A percentile compares a stretch with the other conserved stretches of the same genome.
Conservation (phyloP, 2,329 filamentous ascomycete species). For the Rhytidhysteron rufulum region DNA sequence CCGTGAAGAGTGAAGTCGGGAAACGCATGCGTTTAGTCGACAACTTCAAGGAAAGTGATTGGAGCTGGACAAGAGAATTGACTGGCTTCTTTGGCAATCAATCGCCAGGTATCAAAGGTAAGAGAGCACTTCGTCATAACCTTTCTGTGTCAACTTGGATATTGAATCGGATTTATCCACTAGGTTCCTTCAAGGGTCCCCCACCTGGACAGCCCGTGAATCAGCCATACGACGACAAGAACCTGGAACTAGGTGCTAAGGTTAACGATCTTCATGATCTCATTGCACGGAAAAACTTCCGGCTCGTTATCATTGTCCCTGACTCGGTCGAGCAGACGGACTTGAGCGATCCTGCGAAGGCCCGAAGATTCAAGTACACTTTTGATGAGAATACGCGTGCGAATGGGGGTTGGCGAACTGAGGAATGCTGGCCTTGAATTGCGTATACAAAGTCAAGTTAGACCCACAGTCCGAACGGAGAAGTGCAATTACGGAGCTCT, state of each 20-base stretch:
- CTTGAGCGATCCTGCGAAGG: slow-evolving; percentile 61
- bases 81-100: slow-evolving; percentile 89
- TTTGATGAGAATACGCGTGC: slow-evolving; percentile 45
- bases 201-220: slow-evolving; percentile 46
- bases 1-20: slow-evolving; percentile 58
- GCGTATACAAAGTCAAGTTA: not conserved
- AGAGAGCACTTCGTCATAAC: slow-evolving; percentile 11
- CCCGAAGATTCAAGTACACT: slow-evolving; percentile 64
- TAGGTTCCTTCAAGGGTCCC: slow-evolving; percentile 62
- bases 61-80: slow-evolving; percentile 77
- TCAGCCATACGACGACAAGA: slow-evolving; percentile 42
- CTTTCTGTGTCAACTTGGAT: not conserved
- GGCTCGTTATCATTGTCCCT: slow-evolving; percentile 82
- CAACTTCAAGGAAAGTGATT: slow-evolving; percentile 47
- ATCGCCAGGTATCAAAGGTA: slow-evolving; percentile 72
- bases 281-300: slow-evolving; percentile 70
- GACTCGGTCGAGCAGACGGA: slow-evolving; percentile 73
- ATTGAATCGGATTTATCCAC: not conserved
- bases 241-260: slow-evolving; percentile 54
- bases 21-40: slow-evolving; percentile 59
- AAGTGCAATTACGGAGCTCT: too few relatives aligned
- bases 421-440: slow-evolving; percentile 37
- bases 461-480: too few relatives aligned
- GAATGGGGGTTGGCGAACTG: slow-evolving; percentile 54
- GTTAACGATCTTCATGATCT: slow-evolving; percentile 68